Base-by-base conservation (phyloP, 2,329 filamentous ascomycete genomes). In the Aspergillus costaricaensis region DNA sequence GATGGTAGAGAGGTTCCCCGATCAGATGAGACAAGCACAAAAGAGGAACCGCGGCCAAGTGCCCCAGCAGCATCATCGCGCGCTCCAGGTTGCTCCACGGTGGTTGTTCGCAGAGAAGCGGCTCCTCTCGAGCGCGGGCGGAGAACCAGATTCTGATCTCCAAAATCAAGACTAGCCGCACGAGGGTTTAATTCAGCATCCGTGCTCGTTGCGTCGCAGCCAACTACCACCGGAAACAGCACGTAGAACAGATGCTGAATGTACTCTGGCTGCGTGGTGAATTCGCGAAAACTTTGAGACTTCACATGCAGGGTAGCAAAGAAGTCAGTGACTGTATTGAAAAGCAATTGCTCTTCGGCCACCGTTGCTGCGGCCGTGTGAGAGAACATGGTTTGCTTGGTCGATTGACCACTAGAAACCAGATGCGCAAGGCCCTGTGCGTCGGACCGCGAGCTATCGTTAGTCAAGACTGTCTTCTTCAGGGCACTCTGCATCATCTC, bases 401-500 rank as follows among this genome's bases (percentile, higher is more conserved):
- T 57, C 10, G 53, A 8, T 10, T 60, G 60, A 3, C 30, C 30
- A 41, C 65, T 62, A 1, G 58, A 59, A 38, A 64, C 58, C 32
- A 63, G 17, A 39, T 54, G 47, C n/a, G 23, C 12, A 14, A 23
- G 49, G 10, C 25, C 47, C 15, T 58, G 57, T 27, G 23, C 53
- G 38, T 85, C 82, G 0, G 85, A 82, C 62, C 87, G 84, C 57
- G 85, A 82, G 64, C 88, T 85, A 25, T 86, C 82, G 63, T 84
- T 85, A 55, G 88, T 81, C 6, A 91, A 81, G 59, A 75, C 70
- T n/a, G 89, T 86, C 63, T 69, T 68, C 51, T 91, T 90, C 21
- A 98, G 75, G 0, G 92, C 94, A 70, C 90, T 88, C 71, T 96
- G 91, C 2, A 99, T 80, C 92, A 99, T 96, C 0, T 88, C 86